A percentile compares a stretch with the other conserved stretches of the same genome.
These are phyloP conservation scores for Olyra latifolia DNA, from an alignment of 176 grass and related monocot species.

Conservation along the genomic window DNA sequence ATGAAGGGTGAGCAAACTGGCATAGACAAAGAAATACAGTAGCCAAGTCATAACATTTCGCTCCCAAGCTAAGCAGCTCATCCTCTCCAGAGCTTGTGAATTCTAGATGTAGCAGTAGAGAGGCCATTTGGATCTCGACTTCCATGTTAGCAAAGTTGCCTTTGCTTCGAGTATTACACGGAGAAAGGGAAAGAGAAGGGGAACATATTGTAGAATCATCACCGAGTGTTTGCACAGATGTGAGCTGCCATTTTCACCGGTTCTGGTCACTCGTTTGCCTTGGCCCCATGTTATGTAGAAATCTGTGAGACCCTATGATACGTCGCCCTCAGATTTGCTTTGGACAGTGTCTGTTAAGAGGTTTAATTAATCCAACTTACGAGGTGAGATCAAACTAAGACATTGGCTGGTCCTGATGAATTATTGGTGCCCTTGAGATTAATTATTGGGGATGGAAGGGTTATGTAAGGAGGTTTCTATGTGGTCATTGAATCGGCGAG, in stretches of 20 bases:
- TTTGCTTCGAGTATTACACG: not conserved
- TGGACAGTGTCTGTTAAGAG: not conserved
- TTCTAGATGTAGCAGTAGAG: not conserved
- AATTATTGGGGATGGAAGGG: not conserved
- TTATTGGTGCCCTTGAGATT: too few relatives aligned
- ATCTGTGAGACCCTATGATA: not conserved
- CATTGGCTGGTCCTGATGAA: not conserved
- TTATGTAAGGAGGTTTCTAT: too few relatives aligned
- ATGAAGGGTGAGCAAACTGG: slow-evolving; percentile 55
- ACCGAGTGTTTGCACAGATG: not conserved
- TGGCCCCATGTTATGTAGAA: not conserved
- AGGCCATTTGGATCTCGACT: not conserved
- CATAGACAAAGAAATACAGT: slow-evolving; percentile 42
- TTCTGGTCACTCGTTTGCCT: not conserved
- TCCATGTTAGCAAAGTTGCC: not conserved
- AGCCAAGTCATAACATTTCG: not conserved
- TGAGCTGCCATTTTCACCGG: not conserved
- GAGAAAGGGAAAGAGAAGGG: not conserved
- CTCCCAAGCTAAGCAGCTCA: not conserved
- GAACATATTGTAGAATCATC: not conserved
- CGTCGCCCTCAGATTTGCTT: not conserved
- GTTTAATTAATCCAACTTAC: not conserved
- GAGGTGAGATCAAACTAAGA: not conserved
- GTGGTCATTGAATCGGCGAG: not conserved
- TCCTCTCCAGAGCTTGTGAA: too few relatives aligned